Evolutionary conservation across 1,284 basidiomycete genomes (phyloP).

Genomic region (Microbotryum saponariae): DNA sequence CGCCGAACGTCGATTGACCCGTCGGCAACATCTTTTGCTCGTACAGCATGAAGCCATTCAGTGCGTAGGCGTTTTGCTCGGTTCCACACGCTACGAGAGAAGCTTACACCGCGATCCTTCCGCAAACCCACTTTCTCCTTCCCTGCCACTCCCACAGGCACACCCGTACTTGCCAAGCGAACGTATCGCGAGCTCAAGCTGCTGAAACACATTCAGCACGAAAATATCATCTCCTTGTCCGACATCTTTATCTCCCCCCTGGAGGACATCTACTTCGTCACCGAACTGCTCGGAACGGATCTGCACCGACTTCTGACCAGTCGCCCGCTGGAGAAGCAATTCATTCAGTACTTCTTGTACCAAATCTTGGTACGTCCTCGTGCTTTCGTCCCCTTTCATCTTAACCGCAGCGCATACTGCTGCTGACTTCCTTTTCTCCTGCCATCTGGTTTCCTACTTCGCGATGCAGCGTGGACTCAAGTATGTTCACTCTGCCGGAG

Average conservation of each 20-base stretch:
- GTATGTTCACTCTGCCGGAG: conserved; percentile 98
- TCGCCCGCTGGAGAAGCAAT: conserved; percentile 96
- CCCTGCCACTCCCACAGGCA: conserved; percentile 13
- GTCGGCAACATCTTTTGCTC: background rate
- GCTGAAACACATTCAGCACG: conserved; percentile 96
- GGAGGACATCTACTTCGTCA: conserved; percentile 99
- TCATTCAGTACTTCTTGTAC: conserved; percentile 99
- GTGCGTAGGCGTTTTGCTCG: conserved; percentile 5
- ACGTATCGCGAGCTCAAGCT: conserved; percentile 98
- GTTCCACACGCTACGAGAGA: background rate
- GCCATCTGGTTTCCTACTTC: background rate
- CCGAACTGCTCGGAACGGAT: conserved; percentile 97
- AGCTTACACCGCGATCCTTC: background rate
- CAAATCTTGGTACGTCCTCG: conserved; percentile 89
- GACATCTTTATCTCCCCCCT: conserved; percentile 99
- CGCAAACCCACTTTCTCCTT: background rate
- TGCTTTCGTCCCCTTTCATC: conserved; percentile 43
- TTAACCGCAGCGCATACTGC: background rate
- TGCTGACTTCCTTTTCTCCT: background rate
- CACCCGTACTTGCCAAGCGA: conserved; percentile 93
- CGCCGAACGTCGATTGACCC: background rate
- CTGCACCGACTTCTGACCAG: conserved; percentile 94
- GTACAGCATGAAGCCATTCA: conserved; percentile 33
- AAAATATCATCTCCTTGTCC: conserved; percentile 98
- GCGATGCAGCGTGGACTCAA: conserved; percentile 76